A percentile compares a stretch with the other conserved stretches of the same genome.
phyloP scores from a whole-genome alignment of 805 yeast species.

The Saccharomycopsis sp. region DNA sequence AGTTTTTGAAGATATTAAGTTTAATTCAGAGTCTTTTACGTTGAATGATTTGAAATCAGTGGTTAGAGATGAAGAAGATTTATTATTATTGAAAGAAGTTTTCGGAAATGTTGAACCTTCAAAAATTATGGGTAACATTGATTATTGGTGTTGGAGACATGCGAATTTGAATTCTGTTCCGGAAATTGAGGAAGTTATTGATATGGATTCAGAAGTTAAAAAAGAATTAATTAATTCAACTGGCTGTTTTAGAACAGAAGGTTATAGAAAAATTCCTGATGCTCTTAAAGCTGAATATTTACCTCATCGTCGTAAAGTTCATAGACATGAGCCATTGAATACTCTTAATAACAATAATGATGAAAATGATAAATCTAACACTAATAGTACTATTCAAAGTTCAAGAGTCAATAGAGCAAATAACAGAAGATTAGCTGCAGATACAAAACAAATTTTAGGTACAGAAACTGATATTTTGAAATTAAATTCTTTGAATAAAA shows the following conservation, averaged over 20 bases:
- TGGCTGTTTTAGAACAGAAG: conserved; percentile 64
- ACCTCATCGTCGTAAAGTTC: conserved; percentile 67
- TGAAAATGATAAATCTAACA: conserved; percentile 15
- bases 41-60: conserved; percentile 40
- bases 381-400: conserved; percentile 36
- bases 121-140: conserved; percentile 27
- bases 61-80: conserved; percentile 70
- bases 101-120: conserved; percentile 23
- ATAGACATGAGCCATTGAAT: conserved; percentile 51
- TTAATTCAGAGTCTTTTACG: conserved; percentile 26
- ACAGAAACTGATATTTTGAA: conserved; percentile 74
- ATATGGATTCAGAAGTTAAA: conserved; percentile 24
- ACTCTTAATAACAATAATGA: conserved; percentile 31
- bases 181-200: neutral
- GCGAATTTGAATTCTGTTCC: conserved; percentile 24
- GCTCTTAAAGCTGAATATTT: conserved; percentile 62
- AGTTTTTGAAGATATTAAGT: conserved; percentile 35
- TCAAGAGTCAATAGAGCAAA: conserved; percentile 82
- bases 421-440: conserved; percentile 83
- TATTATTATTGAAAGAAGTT: conserved; percentile 38
- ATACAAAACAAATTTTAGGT: conserved; percentile 67
- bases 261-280: conserved; percentile 65
- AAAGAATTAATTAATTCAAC: conserved; percentile 30
- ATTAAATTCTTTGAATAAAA: conserved; percentile 76
- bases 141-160: conserved; percentile 62